These are phyloP conservation scores for Phaeosphaeriaceae sp. DNA, from an alignment of 2,329 filamentous ascomycete genomes.

Conservation along the genomic window DNA sequence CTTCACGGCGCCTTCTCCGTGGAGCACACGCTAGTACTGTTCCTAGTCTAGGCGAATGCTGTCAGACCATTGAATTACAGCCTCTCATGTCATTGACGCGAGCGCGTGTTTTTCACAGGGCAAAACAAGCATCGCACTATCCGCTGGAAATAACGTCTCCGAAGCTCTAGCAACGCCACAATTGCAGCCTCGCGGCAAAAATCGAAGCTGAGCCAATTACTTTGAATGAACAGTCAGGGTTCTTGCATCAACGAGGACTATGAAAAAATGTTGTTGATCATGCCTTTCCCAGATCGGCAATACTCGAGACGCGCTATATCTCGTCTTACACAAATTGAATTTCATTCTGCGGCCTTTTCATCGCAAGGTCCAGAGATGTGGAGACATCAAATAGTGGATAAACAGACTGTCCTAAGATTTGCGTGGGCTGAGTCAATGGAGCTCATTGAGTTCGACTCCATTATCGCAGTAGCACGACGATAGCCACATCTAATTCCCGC, in stretches of 20 bases:
- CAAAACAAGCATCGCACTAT: neutral
- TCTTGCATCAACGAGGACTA: neutral
- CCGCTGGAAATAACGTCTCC: neutral
- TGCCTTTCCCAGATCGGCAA: neutral
- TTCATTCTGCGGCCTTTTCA: neutral
- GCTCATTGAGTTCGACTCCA: too few relatives aligned
- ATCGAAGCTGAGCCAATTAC: neutral
- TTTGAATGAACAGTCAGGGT: neutral
- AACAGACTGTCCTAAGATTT: neutral
- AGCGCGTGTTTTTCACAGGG: neutral
- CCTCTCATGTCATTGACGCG: conserved; percentile 7
- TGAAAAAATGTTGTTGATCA: neutral
- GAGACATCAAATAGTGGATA: neutral
- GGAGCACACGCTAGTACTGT: conserved; percentile 10
- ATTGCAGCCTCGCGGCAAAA: neutral
- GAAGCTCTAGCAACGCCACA: neutral
- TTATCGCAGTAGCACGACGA: too few relatives aligned
- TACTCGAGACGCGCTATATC: neutral
- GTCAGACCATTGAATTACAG: conserved; percentile 1
- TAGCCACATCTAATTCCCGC: neutral
- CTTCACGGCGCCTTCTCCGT: conserved; percentile 1
- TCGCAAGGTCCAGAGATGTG: neutral
- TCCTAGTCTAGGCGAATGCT: conserved; percentile 5
- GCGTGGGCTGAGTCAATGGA: neutral
- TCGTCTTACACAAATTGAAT: neutral